These are phyloP conservation scores for Microthlaspi erraticum DNA, from an alignment of 345 rosid species.

Conservation along the genomic window DNA sequence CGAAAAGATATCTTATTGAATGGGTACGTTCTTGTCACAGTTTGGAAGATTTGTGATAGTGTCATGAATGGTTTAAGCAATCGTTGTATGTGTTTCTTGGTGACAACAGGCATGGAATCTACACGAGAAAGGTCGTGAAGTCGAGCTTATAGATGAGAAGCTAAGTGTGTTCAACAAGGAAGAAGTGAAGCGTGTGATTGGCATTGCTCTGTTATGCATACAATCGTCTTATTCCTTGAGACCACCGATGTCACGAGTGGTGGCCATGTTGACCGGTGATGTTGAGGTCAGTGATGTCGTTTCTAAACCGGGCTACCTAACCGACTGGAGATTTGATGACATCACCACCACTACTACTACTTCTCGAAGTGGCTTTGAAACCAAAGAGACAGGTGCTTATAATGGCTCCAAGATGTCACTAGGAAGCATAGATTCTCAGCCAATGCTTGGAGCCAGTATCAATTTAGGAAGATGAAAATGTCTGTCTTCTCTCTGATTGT, in stretches of 20 bases:
- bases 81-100: neutral
- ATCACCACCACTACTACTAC: constrained; percentile 47
- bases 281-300: constrained; percentile 54
- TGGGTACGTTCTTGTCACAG: constrained; percentile 51
- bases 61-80: constrained; percentile 13
- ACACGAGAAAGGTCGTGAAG: constrained; percentile 50
- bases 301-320: constrained; percentile 59
- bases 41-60: constrained; percentile 2
- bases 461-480: constrained; percentile 36
- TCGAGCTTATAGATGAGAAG: constrained; percentile 52
- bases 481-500: neutral
- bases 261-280: constrained; percentile 74
- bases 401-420: constrained; percentile 11
- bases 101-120: constrained; percentile 62
- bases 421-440: neutral
- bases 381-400: neutral
- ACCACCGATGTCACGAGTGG: constrained; percentile 70
- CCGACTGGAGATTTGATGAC: constrained; percentile 61
- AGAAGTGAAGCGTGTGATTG: constrained; percentile 55
- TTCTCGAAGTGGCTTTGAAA: constrained; percentile 23
- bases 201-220: constrained; percentile 68
- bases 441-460: constrained; percentile 30
- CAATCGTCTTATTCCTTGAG: constrained; percentile 60
- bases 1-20: constrained; percentile 61
- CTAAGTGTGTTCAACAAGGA: constrained; percentile 49